phyloP scores from a whole-genome alignment of 495 filamentous ascomycete species.

The Margaritispora aquatica region DNA sequence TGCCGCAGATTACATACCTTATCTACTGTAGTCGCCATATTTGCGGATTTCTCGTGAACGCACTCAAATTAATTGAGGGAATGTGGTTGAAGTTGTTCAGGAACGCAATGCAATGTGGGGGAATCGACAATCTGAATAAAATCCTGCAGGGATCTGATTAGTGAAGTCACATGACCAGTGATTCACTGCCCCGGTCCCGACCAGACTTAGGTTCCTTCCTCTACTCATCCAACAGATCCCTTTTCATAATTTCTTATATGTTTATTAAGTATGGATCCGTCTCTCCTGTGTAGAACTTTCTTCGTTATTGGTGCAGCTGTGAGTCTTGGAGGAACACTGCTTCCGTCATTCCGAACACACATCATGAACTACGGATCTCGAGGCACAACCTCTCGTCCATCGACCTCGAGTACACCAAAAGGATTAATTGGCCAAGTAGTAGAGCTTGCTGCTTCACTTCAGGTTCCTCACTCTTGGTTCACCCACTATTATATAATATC shows the following conservation, averaged over 20 bases:
- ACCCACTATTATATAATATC: conserved; percentile 78
- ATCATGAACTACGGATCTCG: conserved; percentile 47
- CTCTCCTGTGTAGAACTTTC: conserved; percentile 39
- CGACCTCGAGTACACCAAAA: background rate
- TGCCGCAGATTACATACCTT: conserved; percentile 53
- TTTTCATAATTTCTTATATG: no score
- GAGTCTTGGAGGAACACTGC: conserved; percentile 31
- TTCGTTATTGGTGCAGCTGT: conserved; percentile 36
- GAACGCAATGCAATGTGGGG: background rate
- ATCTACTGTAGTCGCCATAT: conserved; percentile 92
- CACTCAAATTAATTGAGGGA: background rate
- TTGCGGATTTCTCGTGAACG: conserved; percentile 28
- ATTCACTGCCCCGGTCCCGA: background rate
- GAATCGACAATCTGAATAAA: background rate
- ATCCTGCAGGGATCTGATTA: background rate
- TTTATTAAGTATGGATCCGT: conserved; percentile 23
- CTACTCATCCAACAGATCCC: background rate
- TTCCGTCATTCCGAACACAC: conserved; percentile 31
- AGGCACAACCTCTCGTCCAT: conserved; percentile 1
- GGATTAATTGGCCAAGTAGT: background rate
- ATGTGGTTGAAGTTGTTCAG: background rate
- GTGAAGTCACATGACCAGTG: background rate
- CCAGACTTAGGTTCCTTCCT: background rate
- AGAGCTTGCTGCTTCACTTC: conserved; percentile 17
- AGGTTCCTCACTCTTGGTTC: conserved; percentile 85